Evolutionary conservation across 169 alveolate genomes (phyloP), one percentile per base, ranked within the genome.

Genomic region (Cryptosporidium xiaoi): DNA sequence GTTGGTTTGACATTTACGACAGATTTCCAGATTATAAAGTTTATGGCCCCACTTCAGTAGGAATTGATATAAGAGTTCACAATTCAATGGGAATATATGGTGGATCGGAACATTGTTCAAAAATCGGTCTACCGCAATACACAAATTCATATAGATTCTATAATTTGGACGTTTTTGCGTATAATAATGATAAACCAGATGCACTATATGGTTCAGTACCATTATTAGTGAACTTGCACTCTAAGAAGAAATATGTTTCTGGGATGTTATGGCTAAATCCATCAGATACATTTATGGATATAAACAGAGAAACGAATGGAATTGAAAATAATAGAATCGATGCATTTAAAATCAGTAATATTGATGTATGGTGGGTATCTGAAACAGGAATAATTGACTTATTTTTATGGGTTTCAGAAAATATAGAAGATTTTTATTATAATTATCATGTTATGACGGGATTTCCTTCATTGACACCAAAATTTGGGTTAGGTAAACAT

Each of bases 401-500:
- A 13, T 83, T 89, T 69, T 33, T 94, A 20, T 89, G 92, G 71
- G 71, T 60, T 15, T 77, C 87, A 16, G 87, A 62, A 13, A 40
- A 51, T 82, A 84, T 48, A 27, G 82, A 44, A 66, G 65, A 51
- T 48, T 91, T 33, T 51, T 90, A 33, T 71, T 77, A 84, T 67
- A 93, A 92, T 55, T 66, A 90, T 18, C 83, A 91, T 10, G 69
- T 84, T 10, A 48, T 91, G 1, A 92, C 95, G n/a, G 98, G 98
- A 0, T 65, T 92, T 67, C 90, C 96, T 12, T 68, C 83, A 10
- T 62, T 96, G 89, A 95, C 97, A 4, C 95, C 96, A 2, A 69
- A 90, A 46, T 92, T 93, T 91, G 90, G 95, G 34, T 71, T 95
- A 13, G 98, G 98, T 3, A 94, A 94, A 90, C 97, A 96, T 66